Percentiles rank a stretch among this genome's conserved stretches.
Evolutionary conservation across 1,284 basidiomycete genomes (phyloP).

Genomic region (Lignosus rhinocerotis): DNA sequence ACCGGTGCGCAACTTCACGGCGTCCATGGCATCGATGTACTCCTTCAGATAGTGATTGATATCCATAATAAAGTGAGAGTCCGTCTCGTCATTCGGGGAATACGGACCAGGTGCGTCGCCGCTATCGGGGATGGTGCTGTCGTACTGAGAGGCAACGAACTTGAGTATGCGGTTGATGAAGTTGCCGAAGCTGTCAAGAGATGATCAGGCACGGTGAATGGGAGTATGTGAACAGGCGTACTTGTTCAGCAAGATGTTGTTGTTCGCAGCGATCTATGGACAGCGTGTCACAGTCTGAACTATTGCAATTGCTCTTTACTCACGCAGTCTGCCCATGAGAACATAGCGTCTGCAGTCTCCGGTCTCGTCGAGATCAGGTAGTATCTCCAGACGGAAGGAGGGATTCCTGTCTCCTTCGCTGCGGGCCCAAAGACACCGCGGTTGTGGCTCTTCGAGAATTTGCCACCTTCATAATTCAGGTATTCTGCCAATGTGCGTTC

Average conservation of each 20-base stretch:
- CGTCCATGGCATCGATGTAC: slow-evolving; percentile 89
- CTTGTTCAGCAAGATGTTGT: slow-evolving; percentile 95
- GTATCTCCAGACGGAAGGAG: slow-evolving; percentile 96
- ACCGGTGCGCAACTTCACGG: slow-evolving; percentile 87
- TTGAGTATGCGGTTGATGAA: slow-evolving; percentile 96
- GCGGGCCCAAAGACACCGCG: slow-evolving; percentile 97
- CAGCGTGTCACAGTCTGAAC: not conserved
- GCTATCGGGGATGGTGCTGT: slow-evolving; percentile 78
- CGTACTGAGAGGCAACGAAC: slow-evolving; percentile 89
- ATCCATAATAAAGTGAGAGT: slow-evolving; percentile 79
- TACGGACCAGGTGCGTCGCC: slow-evolving; percentile 68
- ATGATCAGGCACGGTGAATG: slow-evolving; percentile 8
- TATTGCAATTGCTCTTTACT: slow-evolving; percentile 29
- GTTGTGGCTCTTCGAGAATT: slow-evolving; percentile 97
- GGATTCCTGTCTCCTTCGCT: slow-evolving; percentile 91
- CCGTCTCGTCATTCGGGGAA: slow-evolving; percentile 66
- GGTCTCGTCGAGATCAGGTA: slow-evolving; percentile 93
- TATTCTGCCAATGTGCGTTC: slow-evolving; percentile 63
- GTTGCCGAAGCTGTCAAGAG: slow-evolving; percentile 81
- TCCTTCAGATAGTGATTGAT: slow-evolving; percentile 81
- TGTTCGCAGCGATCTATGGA: slow-evolving; percentile 82
- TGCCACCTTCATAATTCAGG: slow-evolving; percentile 97
- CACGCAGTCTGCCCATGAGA: slow-evolving; percentile 96
- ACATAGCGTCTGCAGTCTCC: slow-evolving; percentile 93
- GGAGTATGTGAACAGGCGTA: slow-evolving; percentile 34